Conservation (phyloP, 2,329 filamentous ascomycete genomes). For the Ascochyta clinopodiicola region DNA sequence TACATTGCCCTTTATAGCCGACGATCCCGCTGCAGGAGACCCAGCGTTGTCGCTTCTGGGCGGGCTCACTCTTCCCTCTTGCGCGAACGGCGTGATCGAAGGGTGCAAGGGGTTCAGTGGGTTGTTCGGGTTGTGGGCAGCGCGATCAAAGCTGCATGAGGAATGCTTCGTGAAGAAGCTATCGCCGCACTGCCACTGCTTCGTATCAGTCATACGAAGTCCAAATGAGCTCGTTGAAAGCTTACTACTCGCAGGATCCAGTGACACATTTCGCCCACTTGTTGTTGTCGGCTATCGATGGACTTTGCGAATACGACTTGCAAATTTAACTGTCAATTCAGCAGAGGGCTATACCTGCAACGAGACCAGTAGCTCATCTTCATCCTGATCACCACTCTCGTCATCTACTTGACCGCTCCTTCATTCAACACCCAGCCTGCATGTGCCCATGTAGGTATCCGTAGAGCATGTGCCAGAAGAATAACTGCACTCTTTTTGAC, state of each 20-base stretch:
- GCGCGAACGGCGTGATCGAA: slow-evolving; percentile 23
- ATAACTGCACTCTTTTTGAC: neutral
- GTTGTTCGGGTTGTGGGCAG: slow-evolving; percentile 22
- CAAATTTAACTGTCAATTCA: neutral
- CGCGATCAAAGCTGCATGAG: slow-evolving; percentile 35
- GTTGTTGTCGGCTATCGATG: neutral
- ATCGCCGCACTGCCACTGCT: slow-evolving; percentile 36
- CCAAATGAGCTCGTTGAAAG: neutral
- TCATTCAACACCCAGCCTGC: neutral
- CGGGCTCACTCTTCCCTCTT: neutral
- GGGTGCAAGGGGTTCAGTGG: slow-evolving; percentile 33
- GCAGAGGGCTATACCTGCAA: neutral
- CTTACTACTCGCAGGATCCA: slow-evolving; percentile 23
- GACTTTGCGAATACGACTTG: neutral
- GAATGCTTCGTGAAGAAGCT: slow-evolving; percentile 39
- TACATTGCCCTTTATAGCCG: neutral
- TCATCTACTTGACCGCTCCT: neutral
- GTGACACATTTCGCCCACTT: slow-evolving; percentile 33
- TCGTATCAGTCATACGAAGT: slow-evolving; percentile 5
- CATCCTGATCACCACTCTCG: neutral
- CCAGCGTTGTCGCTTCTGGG: neutral
- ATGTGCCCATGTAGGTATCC: neutral
- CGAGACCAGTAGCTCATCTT: neutral
- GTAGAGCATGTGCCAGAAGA: neutral
- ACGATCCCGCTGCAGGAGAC: neutral